A percentile compares a stretch with the other conserved stretches of the same genome.
Evolutionary conservation across 75 land plant genomes (phyloP).

Genomic region (Picea glauca): DNA sequence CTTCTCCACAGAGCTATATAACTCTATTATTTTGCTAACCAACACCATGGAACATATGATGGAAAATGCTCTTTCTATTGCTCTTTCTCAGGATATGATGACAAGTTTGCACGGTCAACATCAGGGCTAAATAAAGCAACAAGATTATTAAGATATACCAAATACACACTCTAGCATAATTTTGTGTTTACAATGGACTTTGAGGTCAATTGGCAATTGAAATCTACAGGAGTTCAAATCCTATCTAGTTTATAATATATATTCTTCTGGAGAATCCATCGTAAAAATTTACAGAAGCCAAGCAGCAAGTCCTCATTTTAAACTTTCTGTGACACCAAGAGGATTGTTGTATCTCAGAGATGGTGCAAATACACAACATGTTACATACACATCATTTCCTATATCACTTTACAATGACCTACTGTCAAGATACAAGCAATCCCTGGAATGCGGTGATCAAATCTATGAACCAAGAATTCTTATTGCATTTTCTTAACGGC

Average conservation of each 20-base stretch:
- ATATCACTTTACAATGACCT: constrained; percentile 49
- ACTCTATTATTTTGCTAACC: constrained; percentile 49
- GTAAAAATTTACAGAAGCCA: constrained; percentile 39
- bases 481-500: constrained; percentile 42
- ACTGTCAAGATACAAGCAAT: constrained; percentile 29
- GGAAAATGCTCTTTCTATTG: constrained; percentile 59
- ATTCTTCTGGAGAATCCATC: constrained; percentile 40
- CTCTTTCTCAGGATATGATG: constrained; percentile 54
- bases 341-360: constrained; percentile 73
- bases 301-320: constrained; percentile 63
- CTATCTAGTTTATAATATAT: constrained; percentile 15
- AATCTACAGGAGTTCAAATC: constrained; percentile 67
- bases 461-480: constrained; percentile 21
- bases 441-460: constrained; percentile 28
- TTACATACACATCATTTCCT: constrained; percentile 52
- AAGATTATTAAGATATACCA: constrained; percentile 18
- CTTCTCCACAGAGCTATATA: constrained; percentile 73
- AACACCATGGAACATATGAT: constrained; percentile 32
- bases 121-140: constrained; percentile 77
- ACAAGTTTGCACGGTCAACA: constrained; percentile 84
- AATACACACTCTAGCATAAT: constrained; percentile 45
- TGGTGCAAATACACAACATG: constrained; percentile 92
- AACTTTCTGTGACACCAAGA: constrained; percentile 62
- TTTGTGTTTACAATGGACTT: constrained; percentile 25
- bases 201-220: constrained; percentile 72